Evolutionary conservation across 352 stramenopile genomes (phyloP).

Genomic region (Pythium brachiatum): DNA sequence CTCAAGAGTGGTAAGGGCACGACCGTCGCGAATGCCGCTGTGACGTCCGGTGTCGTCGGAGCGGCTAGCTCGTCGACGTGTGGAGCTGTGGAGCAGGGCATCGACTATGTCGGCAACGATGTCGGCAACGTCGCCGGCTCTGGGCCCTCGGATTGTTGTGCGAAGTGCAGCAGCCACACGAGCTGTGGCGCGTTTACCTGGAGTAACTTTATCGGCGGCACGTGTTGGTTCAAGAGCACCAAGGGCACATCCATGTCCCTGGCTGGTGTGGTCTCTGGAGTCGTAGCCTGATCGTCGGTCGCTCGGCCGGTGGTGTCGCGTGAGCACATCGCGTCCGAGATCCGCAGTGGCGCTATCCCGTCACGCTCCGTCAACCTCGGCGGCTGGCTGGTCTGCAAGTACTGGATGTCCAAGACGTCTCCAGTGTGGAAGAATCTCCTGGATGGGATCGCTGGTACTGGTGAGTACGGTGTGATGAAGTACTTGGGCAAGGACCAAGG

Average conservation of each 20-base stretch:
- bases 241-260: conserved; percentile 7
- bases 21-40: not conserved
- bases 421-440: conserved; percentile 58
- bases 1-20: conserved; percentile 36
- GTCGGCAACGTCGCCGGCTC: conserved; percentile 7
- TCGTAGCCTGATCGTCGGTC: conserved; percentile 2
- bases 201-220: conserved; percentile 18
- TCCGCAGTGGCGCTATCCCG: not conserved
- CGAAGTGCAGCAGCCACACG: conserved; percentile 8
- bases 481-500: conserved; percentile 10
- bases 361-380: conserved; percentile 55
- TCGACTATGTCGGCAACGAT: conserved; percentile 30
- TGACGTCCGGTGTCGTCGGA: conserved; percentile 3
- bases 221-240: conserved; percentile 32
- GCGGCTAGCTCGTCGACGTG: no score
- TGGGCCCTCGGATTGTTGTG: conserved; percentile 18
- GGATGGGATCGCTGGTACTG: not conserved
- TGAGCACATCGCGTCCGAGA: conserved; percentile 5
- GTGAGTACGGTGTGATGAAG: conserved; percentile 10
- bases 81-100: conserved; percentile 14
- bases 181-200: conserved; percentile 23
- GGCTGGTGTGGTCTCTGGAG: conserved; percentile 8
- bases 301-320: no score
- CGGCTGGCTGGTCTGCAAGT: conserved; percentile 18
- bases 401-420: conserved; percentile 48